Conservation (phyloP, 2,329 filamentous ascomycete genomes). For the Colletotrichum karsti region DNA sequence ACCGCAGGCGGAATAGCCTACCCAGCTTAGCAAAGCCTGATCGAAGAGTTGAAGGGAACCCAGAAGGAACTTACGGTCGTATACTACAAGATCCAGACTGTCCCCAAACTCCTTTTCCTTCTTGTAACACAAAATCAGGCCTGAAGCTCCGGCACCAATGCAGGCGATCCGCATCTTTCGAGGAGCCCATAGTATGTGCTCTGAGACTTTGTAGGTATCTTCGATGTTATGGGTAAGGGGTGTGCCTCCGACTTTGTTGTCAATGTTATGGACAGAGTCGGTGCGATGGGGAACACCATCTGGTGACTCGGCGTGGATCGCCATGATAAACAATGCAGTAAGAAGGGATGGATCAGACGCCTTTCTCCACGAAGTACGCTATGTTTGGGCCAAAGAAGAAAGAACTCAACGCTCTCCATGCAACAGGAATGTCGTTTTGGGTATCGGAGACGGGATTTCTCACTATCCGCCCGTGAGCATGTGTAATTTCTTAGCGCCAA, state of each 20-base stretch:
- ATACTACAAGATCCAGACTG: conserved; percentile 32
- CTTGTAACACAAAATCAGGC: conserved; percentile 23
- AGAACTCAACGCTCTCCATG: too few species aligned
- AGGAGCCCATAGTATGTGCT: conserved; percentile 4
- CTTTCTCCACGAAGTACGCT: too few species aligned
- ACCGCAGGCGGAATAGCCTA: conserved; percentile 26
- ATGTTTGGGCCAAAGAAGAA: too few species aligned
- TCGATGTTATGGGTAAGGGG: not conserved
- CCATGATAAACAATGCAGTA: too few species aligned
- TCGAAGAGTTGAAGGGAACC: too few species aligned
- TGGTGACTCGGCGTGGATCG: conserved; percentile 32
- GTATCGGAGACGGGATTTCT: too few species aligned
- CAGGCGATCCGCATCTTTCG: not conserved
- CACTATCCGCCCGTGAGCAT: too few species aligned
- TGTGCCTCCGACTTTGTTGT: not conserved
- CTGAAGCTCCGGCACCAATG: conserved; percentile 20
- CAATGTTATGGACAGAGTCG: not conserved
- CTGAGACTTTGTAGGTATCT: not conserved
- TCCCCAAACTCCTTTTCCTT: conserved; percentile 20
- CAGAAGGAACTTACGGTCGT: conserved; percentile 29
- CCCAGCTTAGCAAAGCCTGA: not conserved
- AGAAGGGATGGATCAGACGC: too few species aligned
- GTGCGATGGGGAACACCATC: too few species aligned
- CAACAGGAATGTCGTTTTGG: too few species aligned
- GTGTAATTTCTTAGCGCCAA: too few species aligned